Base-by-base conservation (phyloP, 345 rosid genomes). In the Eucalyptus curtisii region DNA sequence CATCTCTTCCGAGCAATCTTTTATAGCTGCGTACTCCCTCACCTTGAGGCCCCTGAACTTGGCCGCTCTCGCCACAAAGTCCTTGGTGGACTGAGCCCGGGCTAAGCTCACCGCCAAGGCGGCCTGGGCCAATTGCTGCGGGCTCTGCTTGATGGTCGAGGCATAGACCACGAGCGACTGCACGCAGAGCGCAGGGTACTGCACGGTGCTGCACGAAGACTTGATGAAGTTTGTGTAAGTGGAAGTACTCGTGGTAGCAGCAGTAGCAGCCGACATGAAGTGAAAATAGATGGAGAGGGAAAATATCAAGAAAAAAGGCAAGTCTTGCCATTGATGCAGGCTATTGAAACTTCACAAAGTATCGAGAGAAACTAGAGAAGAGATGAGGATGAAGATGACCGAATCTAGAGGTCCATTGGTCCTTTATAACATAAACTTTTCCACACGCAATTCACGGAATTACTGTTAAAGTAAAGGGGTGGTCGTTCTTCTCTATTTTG, bases 1-100 rank as follows among this genome's bases (percentile, higher is more conserved):
- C 85, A 95, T 92, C 93, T 96, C 97, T 47, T 96, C 95, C 8
- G 92, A n/a, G 84, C 99, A 97, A 82, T 96, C 99, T 10, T 92
- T 87, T 87, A 96, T 88, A 17, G 97, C 99, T n/a, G 89, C 94
- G 15, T 86, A 87, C 92, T 96, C 97, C 50, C 93, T 93, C 44
- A 90, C 86, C 92, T 91, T 93, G 7, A 97, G 89, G 4, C 95
- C 95, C 91, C 86, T 94, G 90, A 96, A 93, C 87, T 92, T 96
- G 13, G 91, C 89, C 49, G 95, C 48, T 68, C 90, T 94, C 82
- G 92, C 90, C 45, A 97, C 98, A 20, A 94, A 97, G 55, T 92
- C 89, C 89, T 89, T 93, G 6, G 98, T 88, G 88, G 92, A 91
- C 86, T 91, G 94, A 11, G 98, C 99, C 87, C 92, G 91, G 85